Evolutionary conservation across 768 basidiomycete species (phyloP).

Genomic region (Trametes elegans): DNA sequence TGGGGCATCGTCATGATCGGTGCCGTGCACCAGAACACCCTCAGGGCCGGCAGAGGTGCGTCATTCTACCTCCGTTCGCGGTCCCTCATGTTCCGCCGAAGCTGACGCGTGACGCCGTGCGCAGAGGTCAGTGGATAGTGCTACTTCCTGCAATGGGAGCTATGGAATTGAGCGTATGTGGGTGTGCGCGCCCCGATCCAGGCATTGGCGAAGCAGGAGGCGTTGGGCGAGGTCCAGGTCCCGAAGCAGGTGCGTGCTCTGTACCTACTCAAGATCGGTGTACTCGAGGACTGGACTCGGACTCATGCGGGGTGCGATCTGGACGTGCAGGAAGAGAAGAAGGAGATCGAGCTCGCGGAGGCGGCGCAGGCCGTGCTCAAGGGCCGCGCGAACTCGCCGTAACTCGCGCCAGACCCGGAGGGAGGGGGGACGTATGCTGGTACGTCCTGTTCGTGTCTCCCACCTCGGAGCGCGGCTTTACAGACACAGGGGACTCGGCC

Average conservation of each 20-base stretch:
- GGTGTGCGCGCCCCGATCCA: background rate
- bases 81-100: background rate
- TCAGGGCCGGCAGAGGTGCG: slow-evolving; percentile 56
- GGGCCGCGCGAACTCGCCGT: slow-evolving; percentile 1
- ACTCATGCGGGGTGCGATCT: background rate
- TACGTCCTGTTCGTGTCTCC: background rate
- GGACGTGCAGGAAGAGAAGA: slow-evolving; percentile 10
- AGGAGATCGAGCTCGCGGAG: slow-evolving; percentile 13
- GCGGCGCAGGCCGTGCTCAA: slow-evolving; percentile 17
- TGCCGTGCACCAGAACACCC: slow-evolving; percentile 50
- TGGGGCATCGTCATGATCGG: slow-evolving; percentile 55
- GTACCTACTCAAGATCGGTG: background rate
- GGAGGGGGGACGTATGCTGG: background rate
- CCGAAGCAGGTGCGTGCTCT: slow-evolving; percentile 5
- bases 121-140: slow-evolving; percentile 15
- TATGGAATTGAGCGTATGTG: background rate
- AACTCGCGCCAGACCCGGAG: background rate
- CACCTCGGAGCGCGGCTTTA: too few species aligned
- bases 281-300: too few species aligned
- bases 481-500: too few species aligned
- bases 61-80: background rate
- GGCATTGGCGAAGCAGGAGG: slow-evolving; percentile 16
- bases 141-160: background rate
- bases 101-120: background rate
- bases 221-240: background rate